Evolutionary conservation across 495 filamentous ascomycete species (phyloP).

Genomic region (Penicillium ucsense): DNA sequence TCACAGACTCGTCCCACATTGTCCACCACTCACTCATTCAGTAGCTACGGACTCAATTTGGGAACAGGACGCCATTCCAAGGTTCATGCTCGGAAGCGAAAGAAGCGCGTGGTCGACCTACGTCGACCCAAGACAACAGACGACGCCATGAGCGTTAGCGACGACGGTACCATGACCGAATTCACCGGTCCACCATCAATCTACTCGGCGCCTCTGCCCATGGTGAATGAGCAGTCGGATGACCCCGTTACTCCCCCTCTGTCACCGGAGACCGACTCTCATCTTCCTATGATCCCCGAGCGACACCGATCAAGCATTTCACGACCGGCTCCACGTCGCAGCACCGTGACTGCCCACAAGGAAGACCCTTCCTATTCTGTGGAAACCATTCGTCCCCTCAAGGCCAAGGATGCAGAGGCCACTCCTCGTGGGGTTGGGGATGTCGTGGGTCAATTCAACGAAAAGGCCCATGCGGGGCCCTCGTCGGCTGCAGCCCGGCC

Average conservation of each 20-base stretch:
- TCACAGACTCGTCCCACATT: slow-evolving; percentile 27
- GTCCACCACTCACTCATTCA: slow-evolving; percentile 21
- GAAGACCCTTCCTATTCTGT: slow-evolving; percentile 22
- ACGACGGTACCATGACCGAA: slow-evolving; percentile 36
- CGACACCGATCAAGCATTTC: slow-evolving; percentile 28
- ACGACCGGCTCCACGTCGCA: slow-evolving; percentile 13
- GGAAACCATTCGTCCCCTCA: slow-evolving; percentile 13
- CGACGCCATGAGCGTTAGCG: slow-evolving; percentile 47
- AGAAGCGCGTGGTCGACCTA: slow-evolving; percentile 89
- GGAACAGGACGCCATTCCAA: slow-evolving; percentile 57
- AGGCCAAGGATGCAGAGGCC: slow-evolving; percentile 23
- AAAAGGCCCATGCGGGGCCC: slow-evolving; percentile 26
- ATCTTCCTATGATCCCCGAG: slow-evolving; percentile 32
- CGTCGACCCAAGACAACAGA: slow-evolving; percentile 52
- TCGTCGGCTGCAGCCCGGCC: slow-evolving; percentile 15
- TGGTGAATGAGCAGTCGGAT: slow-evolving; percentile 31
- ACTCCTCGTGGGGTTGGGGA: slow-evolving; percentile 28
- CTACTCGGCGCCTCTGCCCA: slow-evolving; percentile 33
- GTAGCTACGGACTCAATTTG: slow-evolving; percentile 50
- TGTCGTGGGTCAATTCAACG: slow-evolving; percentile 1
- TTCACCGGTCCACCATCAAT: slow-evolving; percentile 30
- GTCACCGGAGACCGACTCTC: slow-evolving; percentile 22
- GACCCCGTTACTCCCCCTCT: slow-evolving; percentile 40
- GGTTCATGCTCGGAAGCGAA: slow-evolving; percentile 64
- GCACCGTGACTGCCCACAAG: slow-evolving; percentile 9